Conservation (phyloP, 306 rosid genomes). For the Canavalia ensiformis region DNA sequence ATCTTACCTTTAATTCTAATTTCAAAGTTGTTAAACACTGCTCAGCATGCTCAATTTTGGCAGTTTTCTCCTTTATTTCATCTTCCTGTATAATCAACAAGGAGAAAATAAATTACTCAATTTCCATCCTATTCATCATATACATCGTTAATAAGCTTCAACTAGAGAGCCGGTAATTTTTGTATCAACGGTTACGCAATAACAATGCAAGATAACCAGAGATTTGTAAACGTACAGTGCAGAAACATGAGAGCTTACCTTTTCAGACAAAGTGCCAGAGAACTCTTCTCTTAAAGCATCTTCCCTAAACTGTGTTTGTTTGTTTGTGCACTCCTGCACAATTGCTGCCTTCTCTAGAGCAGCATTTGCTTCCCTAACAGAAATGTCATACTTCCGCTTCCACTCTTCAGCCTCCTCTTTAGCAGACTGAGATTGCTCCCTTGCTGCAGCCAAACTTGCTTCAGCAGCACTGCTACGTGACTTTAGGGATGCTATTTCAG, state of each 20-base stretch:
- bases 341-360: slow-evolving; percentile 86
- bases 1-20: slow-evolving; percentile 72
- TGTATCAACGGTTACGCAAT: neutral
- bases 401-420: slow-evolving; percentile 91
- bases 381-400: slow-evolving; percentile 83
- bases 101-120: slow-evolving; percentile 14
- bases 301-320: slow-evolving; percentile 78
- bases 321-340: slow-evolving; percentile 72
- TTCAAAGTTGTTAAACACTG: slow-evolving; percentile 71
- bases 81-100: slow-evolving; percentile 63
- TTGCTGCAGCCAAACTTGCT: slow-evolving; percentile 86
- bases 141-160: slow-evolving; percentile 4
- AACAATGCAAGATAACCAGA: slow-evolving; percentile 1
- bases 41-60: slow-evolving; percentile 69
- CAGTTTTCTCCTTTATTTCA: slow-evolving; percentile 65
- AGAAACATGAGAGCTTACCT: slow-evolving; percentile 53
- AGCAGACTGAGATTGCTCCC: slow-evolving; percentile 82
- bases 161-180: slow-evolving; percentile 17
- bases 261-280: slow-evolving; percentile 65
- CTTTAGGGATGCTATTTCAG: slow-evolving; percentile 74
- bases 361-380: slow-evolving; percentile 81
- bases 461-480: slow-evolving; percentile 79
- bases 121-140: slow-evolving; percentile 15
- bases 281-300: slow-evolving; percentile 85
- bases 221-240: neutral